phyloP scores from a whole-genome alignment of 352 stramenopile species.

The Plasmopara viticola region DNA sequence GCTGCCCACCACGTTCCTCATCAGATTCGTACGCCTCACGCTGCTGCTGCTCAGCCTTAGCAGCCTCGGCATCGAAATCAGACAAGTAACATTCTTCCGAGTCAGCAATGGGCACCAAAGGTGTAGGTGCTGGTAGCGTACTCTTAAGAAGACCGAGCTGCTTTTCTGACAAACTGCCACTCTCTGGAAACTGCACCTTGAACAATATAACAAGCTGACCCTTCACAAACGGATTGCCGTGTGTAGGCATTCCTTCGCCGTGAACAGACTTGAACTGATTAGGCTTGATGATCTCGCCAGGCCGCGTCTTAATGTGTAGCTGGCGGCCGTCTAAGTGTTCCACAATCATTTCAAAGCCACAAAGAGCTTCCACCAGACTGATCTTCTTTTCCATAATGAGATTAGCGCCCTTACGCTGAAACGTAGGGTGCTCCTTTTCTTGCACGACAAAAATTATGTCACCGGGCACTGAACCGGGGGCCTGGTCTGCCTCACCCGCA shows the following conservation, averaged over 20 bases:
- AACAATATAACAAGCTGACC: slow-evolving; percentile 98
- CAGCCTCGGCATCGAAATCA: slow-evolving; percentile 90
- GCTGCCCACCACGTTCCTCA: slow-evolving; percentile 87
- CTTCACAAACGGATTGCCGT: slow-evolving; percentile 97
- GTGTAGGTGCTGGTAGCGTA: slow-evolving; percentile 45
- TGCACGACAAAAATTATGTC: slow-evolving; percentile 98
- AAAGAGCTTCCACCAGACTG: slow-evolving; percentile 91
- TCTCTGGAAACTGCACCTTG: slow-evolving; percentile 95
- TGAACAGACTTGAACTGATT: slow-evolving; percentile 92
- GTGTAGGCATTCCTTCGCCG: slow-evolving; percentile 96
- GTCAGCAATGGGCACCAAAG: slow-evolving; percentile 41
- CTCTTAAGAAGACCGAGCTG: slow-evolving; percentile 69
- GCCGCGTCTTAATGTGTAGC: slow-evolving; percentile 89
- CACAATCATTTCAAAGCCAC: slow-evolving; percentile 87
- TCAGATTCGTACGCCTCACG: slow-evolving; percentile 89
- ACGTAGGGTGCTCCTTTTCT: slow-evolving; percentile 94
- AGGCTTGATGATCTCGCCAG: slow-evolving; percentile 91
- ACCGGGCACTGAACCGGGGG: slow-evolving; percentile 81
- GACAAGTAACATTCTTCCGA: slow-evolving; percentile 82
- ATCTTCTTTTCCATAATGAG: slow-evolving; percentile 96
- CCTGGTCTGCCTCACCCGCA: slow-evolving; percentile 93
- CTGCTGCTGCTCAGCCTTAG: slow-evolving; percentile 70
- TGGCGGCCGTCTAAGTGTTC: slow-evolving; percentile 90
- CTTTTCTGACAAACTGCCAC: slow-evolving; percentile 77
- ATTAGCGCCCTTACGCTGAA: slow-evolving; percentile 96